These are phyloP conservation scores for Vanrija sp. DNA, from an alignment of 1,284 basidiomycete genomes.

Conservation along the genomic window DNA sequence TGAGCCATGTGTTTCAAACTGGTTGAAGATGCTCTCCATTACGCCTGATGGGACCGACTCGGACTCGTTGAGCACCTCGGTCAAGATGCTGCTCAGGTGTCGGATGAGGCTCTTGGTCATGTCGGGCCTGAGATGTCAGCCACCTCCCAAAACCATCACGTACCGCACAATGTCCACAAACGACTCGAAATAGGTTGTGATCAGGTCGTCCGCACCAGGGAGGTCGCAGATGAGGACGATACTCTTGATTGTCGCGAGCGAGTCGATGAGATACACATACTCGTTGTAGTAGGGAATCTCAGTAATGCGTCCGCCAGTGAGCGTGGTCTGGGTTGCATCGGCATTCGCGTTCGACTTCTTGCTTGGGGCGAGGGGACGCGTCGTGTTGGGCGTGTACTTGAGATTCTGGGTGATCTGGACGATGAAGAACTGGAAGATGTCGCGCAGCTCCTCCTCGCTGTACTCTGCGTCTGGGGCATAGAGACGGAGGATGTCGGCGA, in stretches of 20 bases:
- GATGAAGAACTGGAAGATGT: slow-evolving; percentile 94
- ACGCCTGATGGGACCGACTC: slow-evolving; percentile 69
- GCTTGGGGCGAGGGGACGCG: slow-evolving; percentile 26
- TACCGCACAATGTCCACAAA: slow-evolving; percentile 73
- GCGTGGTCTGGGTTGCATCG: slow-evolving; percentile 45
- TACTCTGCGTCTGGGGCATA: slow-evolving; percentile 98
- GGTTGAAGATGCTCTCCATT: slow-evolving; percentile 74
- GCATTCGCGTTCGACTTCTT: slow-evolving; percentile 14
- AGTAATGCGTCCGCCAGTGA: slow-evolving; percentile 34
- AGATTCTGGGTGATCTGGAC: slow-evolving; percentile 73
- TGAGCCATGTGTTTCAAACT: slow-evolving; percentile 69
- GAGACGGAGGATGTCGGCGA: slow-evolving; percentile 86
- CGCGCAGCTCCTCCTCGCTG: slow-evolving; percentile 72
- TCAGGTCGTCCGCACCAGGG: slow-evolving; percentile 77
- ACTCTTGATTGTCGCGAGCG: slow-evolving; percentile 87
- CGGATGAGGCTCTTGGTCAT: slow-evolving; percentile 85
- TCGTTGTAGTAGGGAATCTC: slow-evolving; percentile 68
- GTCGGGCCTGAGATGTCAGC: slow-evolving; percentile 53
- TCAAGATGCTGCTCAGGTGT: slow-evolving; percentile 81
- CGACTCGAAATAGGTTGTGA: slow-evolving; percentile 75
- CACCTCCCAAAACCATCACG: slow-evolving; percentile 7
- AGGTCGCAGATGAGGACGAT: slow-evolving; percentile 91
- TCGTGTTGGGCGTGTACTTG: slow-evolving; percentile 55
- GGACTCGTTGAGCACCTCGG: slow-evolving; percentile 84
- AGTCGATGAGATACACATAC: slow-evolving; percentile 90